Conservation (phyloP, 2,329 filamentous ascomycete species). For the Exophiala sideris region DNA sequence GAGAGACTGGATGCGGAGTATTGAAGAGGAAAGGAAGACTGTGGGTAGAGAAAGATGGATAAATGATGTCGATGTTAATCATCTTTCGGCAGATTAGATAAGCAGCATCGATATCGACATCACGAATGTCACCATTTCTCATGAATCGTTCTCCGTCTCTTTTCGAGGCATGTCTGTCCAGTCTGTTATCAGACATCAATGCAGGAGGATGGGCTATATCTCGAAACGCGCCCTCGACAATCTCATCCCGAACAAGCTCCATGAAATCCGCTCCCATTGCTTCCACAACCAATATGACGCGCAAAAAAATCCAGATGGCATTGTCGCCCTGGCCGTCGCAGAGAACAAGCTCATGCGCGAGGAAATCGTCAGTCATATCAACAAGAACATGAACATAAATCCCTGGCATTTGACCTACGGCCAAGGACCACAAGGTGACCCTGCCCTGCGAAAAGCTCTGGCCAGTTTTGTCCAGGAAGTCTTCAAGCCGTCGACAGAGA, state of each 20-base stretch:
- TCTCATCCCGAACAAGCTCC: slow-evolving; percentile 11
- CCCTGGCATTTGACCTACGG: slow-evolving; percentile 36
- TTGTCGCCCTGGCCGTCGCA: slow-evolving; percentile 22
- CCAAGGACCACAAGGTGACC: slow-evolving; percentile 34
- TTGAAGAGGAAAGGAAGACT: background rate
- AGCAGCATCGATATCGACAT: no score
- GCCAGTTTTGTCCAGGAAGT: slow-evolving; percentile 33
- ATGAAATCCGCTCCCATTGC: slow-evolving; percentile 19
- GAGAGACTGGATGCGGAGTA: background rate
- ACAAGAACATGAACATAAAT: slow-evolving; percentile 16
- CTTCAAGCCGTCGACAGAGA: slow-evolving; percentile 29
- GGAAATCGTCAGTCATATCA: slow-evolving; percentile 21
- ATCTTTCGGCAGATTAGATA: no score
- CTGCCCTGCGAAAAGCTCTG: slow-evolving; percentile 29
- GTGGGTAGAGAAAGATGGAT: no score
- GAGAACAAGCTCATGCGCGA: slow-evolving; percentile 26
- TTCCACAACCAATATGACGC: slow-evolving; percentile 24
- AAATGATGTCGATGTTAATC: no score
- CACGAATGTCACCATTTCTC: no score
- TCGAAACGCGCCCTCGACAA: slow-evolving; percentile 17
- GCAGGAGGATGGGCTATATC: slow-evolving; percentile 2
- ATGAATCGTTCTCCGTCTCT: background rate
- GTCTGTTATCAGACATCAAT: background rate
- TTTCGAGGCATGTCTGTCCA: background rate
- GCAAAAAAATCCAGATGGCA: slow-evolving; percentile 16